Conservation (phyloP, 2,329 filamentous ascomycete species). For the Alternaria sp. region DNA sequence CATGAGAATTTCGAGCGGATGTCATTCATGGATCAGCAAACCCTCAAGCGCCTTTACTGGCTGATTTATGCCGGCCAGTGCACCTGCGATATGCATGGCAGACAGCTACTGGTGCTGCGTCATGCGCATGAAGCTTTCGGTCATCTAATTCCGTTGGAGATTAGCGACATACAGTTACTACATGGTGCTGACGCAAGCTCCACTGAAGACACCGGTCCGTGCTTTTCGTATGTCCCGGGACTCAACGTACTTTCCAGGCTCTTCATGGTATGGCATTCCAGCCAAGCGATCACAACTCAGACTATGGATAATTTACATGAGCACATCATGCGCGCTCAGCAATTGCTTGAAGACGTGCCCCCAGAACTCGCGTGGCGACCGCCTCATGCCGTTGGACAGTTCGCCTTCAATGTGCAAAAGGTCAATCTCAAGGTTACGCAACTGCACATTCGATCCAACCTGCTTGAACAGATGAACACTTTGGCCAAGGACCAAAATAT, state of each 20-base stretch:
- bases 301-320: slow-evolving; percentile 26
- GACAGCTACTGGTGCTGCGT: slow-evolving; percentile 22
- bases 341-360: slow-evolving; percentile 16
- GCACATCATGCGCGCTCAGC: slow-evolving; percentile 25
- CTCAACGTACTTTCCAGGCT: slow-evolving; percentile 28
- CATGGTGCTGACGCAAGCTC: slow-evolving; percentile 1
- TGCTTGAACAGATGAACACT: slow-evolving; percentile 31
- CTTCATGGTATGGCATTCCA: slow-evolving; percentile 32
- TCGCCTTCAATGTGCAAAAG: slow-evolving; percentile 29
- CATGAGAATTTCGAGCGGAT: slow-evolving; percentile 18
- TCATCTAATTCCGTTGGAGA: slow-evolving; percentile 21
- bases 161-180: slow-evolving; percentile 23
- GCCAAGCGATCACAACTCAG: slow-evolving; percentile 22
- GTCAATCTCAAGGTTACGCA: slow-evolving; percentile 34
- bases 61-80: slow-evolving; percentile 29
- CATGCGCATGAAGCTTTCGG: slow-evolving; percentile 24
- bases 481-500: slow-evolving; percentile 21
- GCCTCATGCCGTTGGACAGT: slow-evolving; percentile 12
- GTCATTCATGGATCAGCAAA: slow-evolving; percentile 22
- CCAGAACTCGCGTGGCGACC: slow-evolving; percentile 23
- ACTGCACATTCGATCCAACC: slow-evolving; percentile 31
- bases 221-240: slow-evolving; percentile 24
- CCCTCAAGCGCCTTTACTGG: slow-evolving; percentile 31
- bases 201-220: not conserved
- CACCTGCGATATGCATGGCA: slow-evolving; percentile 29